phyloP scores from a whole-genome alignment of 1,284 basidiomycete genomes.

The Farysia itapuensis region DNA sequence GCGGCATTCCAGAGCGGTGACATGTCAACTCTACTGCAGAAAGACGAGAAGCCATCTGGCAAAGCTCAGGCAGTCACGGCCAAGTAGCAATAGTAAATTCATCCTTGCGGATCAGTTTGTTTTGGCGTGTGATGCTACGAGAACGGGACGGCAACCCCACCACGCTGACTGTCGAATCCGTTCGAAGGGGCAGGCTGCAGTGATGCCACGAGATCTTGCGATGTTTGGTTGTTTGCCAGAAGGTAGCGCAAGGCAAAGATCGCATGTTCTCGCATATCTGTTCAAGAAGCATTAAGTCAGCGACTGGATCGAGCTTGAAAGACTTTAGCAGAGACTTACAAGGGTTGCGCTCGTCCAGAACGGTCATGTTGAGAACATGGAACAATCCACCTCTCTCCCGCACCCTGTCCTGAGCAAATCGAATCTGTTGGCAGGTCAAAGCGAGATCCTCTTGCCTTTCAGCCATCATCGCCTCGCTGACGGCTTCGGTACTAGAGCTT shows the following conservation, averaged over 20 bases:
- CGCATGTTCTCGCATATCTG: constrained; percentile 54
- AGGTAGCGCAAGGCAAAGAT: constrained; percentile 53
- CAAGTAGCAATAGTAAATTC: too few relatives aligned
- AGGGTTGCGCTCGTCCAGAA: constrained; percentile 50
- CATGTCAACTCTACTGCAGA: constrained; percentile 27
- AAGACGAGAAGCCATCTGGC: too few relatives aligned
- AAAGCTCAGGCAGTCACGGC: too few relatives aligned
- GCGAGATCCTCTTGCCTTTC: background rate
- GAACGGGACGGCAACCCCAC: background rate
- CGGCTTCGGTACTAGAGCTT: background rate
- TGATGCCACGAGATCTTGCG: constrained; percentile 35
- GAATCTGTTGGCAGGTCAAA: constrained; percentile 10
- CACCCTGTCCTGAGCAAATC: constrained; percentile 44
- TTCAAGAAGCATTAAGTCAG: background rate
- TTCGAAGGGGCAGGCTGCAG: constrained; percentile 12
- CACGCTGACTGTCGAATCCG: background rate
- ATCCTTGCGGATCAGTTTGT: too few relatives aligned
- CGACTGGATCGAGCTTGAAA: background rate
- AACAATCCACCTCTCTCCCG: constrained; percentile 45
- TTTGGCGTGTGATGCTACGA: too few relatives aligned
- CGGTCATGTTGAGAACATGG: constrained; percentile 52
- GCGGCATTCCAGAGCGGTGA: constrained; percentile 39
- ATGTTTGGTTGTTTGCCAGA: constrained; percentile 42
- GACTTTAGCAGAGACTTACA: constrained; percentile 18
- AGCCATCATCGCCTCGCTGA: background rate